Percentiles rank a stretch among this genome's conserved stretches.
phyloP scores from a whole-genome alignment of 2,329 filamentous ascomycete genomes.

The Botrytis tulipae region DNA sequence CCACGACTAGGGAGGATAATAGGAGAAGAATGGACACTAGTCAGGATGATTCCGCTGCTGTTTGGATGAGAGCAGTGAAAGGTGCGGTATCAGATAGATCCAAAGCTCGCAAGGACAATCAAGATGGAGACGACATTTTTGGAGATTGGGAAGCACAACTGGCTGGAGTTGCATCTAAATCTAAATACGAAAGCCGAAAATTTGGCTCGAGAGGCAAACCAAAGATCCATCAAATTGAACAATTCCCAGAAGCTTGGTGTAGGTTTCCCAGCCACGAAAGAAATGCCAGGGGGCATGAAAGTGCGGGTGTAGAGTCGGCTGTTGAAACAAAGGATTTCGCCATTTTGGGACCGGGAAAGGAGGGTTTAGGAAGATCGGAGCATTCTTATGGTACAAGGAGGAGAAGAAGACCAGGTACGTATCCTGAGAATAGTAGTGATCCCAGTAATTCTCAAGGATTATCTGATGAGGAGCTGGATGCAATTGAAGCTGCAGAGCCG shows the following conservation, averaged over 20 bases:
- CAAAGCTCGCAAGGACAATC: slow-evolving; percentile 9
- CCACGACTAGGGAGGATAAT: slow-evolving; percentile 8
- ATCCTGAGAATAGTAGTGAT: neutral
- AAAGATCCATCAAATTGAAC: slow-evolving; percentile 20
- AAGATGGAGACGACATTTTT: slow-evolving; percentile 13
- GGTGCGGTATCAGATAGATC: slow-evolving; percentile 10
- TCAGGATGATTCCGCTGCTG: slow-evolving; percentile 18
- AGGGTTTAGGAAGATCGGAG: slow-evolving; percentile 27
- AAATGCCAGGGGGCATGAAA: slow-evolving; percentile 26
- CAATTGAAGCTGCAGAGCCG: slow-evolving; percentile 10
- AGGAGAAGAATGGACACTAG: slow-evolving; percentile 17
- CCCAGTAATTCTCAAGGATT: neutral
- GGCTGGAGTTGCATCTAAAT: slow-evolving; percentile 4
- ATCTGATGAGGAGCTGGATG: slow-evolving; percentile 12
- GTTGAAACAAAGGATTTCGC: slow-evolving; percentile 30
- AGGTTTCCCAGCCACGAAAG: slow-evolving; percentile 34
- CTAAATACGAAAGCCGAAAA: slow-evolving; percentile 27
- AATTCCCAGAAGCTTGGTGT: slow-evolving; percentile 35
- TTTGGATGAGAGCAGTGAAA: slow-evolving; percentile 20
- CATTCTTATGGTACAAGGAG: slow-evolving; percentile 28
- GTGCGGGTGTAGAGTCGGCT: slow-evolving; percentile 24
- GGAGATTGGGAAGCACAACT: slow-evolving; percentile 19
- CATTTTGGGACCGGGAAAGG: slow-evolving; percentile 22
- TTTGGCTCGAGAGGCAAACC: slow-evolving; percentile 32
- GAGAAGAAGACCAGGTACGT: slow-evolving; percentile 8